Evolutionary conservation across 768 basidiomycete genomes (phyloP), one percentile per base, ranked within the genome.

Genomic region (Leccinum variicolor): DNA sequence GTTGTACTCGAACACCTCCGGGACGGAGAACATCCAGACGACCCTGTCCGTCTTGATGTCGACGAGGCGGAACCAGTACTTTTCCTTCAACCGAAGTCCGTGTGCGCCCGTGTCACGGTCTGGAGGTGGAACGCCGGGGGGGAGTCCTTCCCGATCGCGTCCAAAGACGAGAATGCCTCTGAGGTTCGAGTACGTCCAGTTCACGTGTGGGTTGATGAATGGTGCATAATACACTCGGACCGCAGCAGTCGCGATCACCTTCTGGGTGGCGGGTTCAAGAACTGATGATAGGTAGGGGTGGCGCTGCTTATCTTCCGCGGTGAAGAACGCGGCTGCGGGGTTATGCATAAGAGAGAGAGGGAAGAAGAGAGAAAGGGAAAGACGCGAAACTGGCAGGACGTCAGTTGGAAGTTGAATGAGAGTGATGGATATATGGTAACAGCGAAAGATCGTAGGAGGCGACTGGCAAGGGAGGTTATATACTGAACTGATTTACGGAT

Each of bases 11-110:
- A 87, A 81, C 49, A 75, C 74, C 47, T 75, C 74, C 1, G 84
- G 83, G 54, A 89, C 76, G 59, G 81, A 81, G 74, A 89, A 87
- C 70, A 81, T 78, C 88, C 88, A 90, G 10, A 86, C 77, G 39
- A 84, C 79, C 66, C 82, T 83, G 31, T 79, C 81, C 3, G 81
- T 77, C 52, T 77, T 78, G 55, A 79, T 71, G 57, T 86, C 85
- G 41, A 84, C 73, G 49, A 89, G 80, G 49, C 84, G 79, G 70
- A 89, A 87, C 86, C 86, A 88, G 63, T 81, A 77, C 58, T 68
- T 76, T 57, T 72, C 70, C 54, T 72, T 72, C 43, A 69, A 34
- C 15, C 66, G 67, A 54, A 65, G 67, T 26, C 66, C 68, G 55
- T 60, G 69, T 54, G 50, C 54, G 43, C 23, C 52, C 10, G 48